Evolutionary conservation across 2,329 filamentous ascomycete genomes (phyloP), one percentile per base, ranked within the genome.

Genomic region (Neurospora crassa): DNA sequence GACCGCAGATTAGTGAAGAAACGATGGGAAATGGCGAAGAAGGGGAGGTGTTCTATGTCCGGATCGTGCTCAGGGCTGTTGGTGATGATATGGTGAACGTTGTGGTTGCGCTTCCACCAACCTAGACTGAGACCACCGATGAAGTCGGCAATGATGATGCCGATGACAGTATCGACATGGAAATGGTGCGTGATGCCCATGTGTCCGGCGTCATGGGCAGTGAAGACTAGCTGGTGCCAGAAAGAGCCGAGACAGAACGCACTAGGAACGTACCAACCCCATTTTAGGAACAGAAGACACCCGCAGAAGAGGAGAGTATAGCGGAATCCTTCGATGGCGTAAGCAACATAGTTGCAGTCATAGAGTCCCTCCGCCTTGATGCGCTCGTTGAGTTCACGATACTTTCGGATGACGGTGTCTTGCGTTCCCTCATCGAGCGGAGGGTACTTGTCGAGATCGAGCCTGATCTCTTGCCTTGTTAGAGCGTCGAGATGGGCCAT

Each of bases 61-160:
- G 96, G 95, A 79, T 98, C 95, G 79, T 98, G 95, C 80, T 97
- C 96, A 16, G 94, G 92, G 63, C 91, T 91, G 80, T 98, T 98
- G 20, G 96, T 98, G 69, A 98, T 91, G 76, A 98, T 94, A 78
- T 98, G 95, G 79, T 98, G 95, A 10, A 97, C 94, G 78, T 98
- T 98, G 81, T 98, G 95, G 79, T 90, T 97, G 73, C 89, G 87
- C 82, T 98, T 98, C 95, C 96, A 99, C 96, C 96, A 99, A 67
- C 95, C 93, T 70, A 97, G 83, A 37, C 93, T 97, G 42, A 99
- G 82, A 0, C 96, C 96, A 45, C 96, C 96, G 24, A 96, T 83
- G 76, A 91, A 98, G 79, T 97, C 92, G 70, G 94, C 94, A 77
- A 97, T 91, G 74, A 97, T 82, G 78, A 98, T 97, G 68, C 93